These are phyloP conservation scores for Ballota nigra DNA, from an alignment of 257 asterid genomes.

Conservation along the genomic window DNA sequence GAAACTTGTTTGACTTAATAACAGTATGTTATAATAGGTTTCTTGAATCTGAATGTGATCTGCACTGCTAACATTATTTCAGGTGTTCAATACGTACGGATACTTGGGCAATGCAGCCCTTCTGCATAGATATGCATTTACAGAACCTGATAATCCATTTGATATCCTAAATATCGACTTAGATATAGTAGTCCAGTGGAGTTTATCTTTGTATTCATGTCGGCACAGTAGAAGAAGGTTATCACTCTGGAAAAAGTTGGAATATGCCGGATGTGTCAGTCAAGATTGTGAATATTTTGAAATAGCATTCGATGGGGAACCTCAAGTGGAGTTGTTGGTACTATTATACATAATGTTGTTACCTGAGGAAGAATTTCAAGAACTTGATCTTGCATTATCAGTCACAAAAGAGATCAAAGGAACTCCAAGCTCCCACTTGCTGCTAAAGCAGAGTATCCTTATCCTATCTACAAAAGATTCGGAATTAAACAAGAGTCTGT, in stretches of 20 bases:
- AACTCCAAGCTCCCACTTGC: constrained; percentile 17
- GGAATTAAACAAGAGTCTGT: constrained; percentile 37
- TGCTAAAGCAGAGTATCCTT: constrained; percentile 21
- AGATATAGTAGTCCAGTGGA: constrained; percentile 73
- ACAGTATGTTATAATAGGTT: not conserved
- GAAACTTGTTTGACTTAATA: not conserved
- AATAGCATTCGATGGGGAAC: constrained; percentile 75
- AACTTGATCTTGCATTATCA: constrained; percentile 47
- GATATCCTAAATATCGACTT: constrained; percentile 82
- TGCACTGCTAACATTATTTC: constrained; percentile 19
- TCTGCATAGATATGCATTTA: constrained; percentile 89
- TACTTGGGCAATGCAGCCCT: constrained; percentile 85
- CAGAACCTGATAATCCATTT: constrained; percentile 78
- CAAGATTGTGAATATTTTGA: constrained; percentile 78
- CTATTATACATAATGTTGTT: constrained; percentile 66
- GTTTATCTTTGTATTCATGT: constrained; percentile 58
- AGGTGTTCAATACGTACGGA: constrained; percentile 94
- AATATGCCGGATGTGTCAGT: constrained; percentile 57
- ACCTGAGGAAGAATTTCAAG: constrained; percentile 48
- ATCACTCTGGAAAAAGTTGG: constrained; percentile 73
- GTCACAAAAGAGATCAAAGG: constrained; percentile 19
- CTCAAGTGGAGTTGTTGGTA: constrained; percentile 67
- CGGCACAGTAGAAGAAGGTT: constrained; percentile 67
- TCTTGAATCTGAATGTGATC: not conserved
- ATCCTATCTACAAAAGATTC: constrained; percentile 28